These are phyloP conservation scores for Talaromyces funiculosus DNA, from an alignment of 2,329 filamentous ascomycete genomes.

Conservation along the genomic window DNA sequence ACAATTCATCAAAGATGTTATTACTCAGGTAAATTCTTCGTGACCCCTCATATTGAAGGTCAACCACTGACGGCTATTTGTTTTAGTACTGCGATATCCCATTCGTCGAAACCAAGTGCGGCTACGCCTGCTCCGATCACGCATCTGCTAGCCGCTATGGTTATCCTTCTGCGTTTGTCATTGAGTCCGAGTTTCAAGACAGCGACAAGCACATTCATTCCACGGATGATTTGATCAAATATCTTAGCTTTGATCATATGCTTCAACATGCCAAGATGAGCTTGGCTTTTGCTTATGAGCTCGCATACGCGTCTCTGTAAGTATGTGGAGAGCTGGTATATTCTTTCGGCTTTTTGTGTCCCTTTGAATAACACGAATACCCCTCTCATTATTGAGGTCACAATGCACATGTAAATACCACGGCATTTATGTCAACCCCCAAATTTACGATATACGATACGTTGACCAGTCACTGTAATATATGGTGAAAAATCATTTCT, in stretches of 20 bases:
- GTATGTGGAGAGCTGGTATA: not conserved
- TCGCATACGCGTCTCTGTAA: slow-evolving; percentile 68
- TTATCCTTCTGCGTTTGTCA: slow-evolving; percentile 61
- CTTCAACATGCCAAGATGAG: slow-evolving; percentile 83
- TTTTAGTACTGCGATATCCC: slow-evolving; percentile 79
- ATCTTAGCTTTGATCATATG: slow-evolving; percentile 82
- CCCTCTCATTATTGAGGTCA: not conserved
- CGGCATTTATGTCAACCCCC: not conserved
- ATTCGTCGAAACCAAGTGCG: slow-evolving; percentile 80
- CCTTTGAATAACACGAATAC: not conserved
- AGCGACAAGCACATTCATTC: slow-evolving; percentile 68
- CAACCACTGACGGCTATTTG: not conserved
- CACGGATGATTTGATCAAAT: slow-evolving; percentile 64
- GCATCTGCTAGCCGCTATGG: slow-evolving; percentile 62
- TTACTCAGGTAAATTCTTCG: slow-evolving; percentile 53
- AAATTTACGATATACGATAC: too few species aligned
- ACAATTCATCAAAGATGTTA: slow-evolving; percentile 81
- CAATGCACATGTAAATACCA: not conserved
- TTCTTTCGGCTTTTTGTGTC: not conserved
- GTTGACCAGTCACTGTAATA: not conserved
- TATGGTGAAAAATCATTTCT: too few species aligned
- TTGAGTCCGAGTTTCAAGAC: slow-evolving; percentile 56
- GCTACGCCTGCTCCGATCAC: slow-evolving; percentile 73
- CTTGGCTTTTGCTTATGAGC: slow-evolving; percentile 74
- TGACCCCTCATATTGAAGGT: not conserved